Base-by-base conservation (phyloP, 129 eudicot species). In the Deinandra increscens region DNA sequence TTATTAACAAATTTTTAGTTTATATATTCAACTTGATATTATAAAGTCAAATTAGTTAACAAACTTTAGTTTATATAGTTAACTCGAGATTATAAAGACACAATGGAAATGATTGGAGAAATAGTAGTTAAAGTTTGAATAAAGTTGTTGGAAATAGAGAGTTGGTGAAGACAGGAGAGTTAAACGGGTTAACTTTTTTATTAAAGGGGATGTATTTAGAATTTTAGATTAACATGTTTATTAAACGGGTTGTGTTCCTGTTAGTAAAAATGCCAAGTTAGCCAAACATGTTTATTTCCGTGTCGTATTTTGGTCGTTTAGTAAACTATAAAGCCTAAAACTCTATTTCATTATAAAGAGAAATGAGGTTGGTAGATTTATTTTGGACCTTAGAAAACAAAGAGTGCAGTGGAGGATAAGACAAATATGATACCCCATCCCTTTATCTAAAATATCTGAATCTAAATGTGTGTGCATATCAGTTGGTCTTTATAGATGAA, bases 321-420 rank as follows among this genome's bases (percentile, higher is more conserved):
- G n/a, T n/a, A n/a, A n/a, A n/a, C n/a, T n/a, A n/a, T n/a, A n/a
- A n/a, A 26, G 31, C n/a, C n/a, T 26, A 26, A 3, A 26, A 3
- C 48, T 15, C 48, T 43, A 1, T 9, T 43, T 43, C 4, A 1
- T 36, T 7, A 2, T 0, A 6, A 8, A 22, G 7, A 23, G 3
- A 76, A 7, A 29, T 34, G 64, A 36, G 46, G 53, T 46, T 4
- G 4, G 39, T 67, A 17, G 61, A 79, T 60, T 60, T 4, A 60
- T 29, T 79, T 39, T 74, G 75, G 79, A 73, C 83, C 83, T 66
- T 61, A 79, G 68, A 79, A 79, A 71, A 19, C 26, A 56, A 23
- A 54, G 44, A 12, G 15, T 58, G 31, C 29, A 6, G 1, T 29
- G 5, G 17, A 58, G 50, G 78, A 72, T 60, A 79, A 73, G 79